Evolutionary conservation across 164 flowering plant genomes (phyloP).

Genomic region (Protea cynaroides): DNA sequence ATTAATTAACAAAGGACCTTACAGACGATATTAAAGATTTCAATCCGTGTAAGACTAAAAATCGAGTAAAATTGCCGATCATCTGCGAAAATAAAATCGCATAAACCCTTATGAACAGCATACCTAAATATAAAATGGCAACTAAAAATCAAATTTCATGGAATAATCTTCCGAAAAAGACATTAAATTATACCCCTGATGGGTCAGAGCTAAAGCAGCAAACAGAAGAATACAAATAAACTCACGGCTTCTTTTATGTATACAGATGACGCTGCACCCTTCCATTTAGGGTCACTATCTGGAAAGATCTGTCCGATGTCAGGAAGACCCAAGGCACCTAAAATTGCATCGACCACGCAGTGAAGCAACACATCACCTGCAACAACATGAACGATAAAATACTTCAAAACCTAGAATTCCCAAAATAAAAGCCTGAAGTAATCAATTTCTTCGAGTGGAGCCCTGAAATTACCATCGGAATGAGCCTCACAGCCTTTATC

Average conservation of each 20-base stretch:
- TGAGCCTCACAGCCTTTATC: conserved; percentile 98
- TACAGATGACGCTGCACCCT: conserved; percentile 85
- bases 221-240: conserved; percentile 1
- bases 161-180: too few relatives aligned
- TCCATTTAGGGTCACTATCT: conserved; percentile 95
- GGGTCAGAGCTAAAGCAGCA: background rate
- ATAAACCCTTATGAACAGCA: too few relatives aligned
- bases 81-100: too few relatives aligned
- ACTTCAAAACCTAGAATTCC: background rate
- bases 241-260: conserved; percentile 92
- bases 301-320: conserved; percentile 98
- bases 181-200: too few relatives aligned
- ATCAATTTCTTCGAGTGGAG: background rate
- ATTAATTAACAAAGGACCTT: too few relatives aligned
- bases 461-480: conserved; percentile 63
- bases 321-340: conserved; percentile 97
- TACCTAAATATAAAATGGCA: too few relatives aligned
- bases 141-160: too few relatives aligned
- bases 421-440: background rate
- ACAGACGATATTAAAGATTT: too few relatives aligned
- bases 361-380: conserved; percentile 96
- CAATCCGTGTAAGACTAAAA: too few relatives aligned
- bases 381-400: conserved; percentile 7
- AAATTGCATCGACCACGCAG: conserved; percentile 96
- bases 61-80: too few relatives aligned